These are phyloP conservation scores for Stagonosporopsis tanaceti DNA, from an alignment of 2,329 filamentous ascomycete species.

Conservation along the genomic window DNA sequence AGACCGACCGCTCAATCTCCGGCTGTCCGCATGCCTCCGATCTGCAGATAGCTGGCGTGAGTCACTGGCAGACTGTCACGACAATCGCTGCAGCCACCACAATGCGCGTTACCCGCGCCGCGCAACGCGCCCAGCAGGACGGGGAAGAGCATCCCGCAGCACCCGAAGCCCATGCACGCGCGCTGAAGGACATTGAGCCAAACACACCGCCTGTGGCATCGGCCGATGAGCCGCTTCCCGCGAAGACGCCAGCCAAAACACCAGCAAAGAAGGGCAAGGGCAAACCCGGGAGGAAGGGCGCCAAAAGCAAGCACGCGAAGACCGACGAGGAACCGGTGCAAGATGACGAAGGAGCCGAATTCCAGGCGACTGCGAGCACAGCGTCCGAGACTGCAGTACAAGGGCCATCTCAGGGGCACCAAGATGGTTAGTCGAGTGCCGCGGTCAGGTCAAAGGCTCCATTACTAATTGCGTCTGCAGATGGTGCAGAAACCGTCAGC, in stretches of 20 bases:
- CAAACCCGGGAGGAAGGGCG: conserved; percentile 42
- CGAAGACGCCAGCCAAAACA: conserved; percentile 36
- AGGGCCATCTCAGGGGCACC: conserved; percentile 22
- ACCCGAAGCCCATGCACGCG: conserved; percentile 38
- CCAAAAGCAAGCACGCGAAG: conserved; percentile 43
- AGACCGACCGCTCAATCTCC: conserved; percentile 18
- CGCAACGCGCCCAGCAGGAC: conserved; percentile 52
- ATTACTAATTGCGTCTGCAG: conserved; percentile 32
- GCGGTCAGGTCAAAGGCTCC: neutral
- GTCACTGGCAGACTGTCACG: neutral
- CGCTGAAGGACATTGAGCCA: conserved; percentile 52
- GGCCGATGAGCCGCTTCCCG: conserved; percentile 28
- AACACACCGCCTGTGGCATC: conserved; percentile 37
- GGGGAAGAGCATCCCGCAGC: conserved; percentile 48
- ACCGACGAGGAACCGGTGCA: conserved; percentile 31
- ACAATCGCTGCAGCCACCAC: conserved; percentile 13
- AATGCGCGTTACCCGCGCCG: conserved; percentile 56
- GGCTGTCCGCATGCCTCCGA: conserved; percentile 26
- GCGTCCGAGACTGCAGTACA: conserved; percentile 34
- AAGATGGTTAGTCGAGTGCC: conserved; percentile 29
- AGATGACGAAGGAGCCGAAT: conserved; percentile 31
- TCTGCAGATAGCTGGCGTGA: conserved; percentile 17
- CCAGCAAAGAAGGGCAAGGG: conserved; percentile 43
- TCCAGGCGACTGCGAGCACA: conserved; percentile 28
- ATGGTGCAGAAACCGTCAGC: conserved; percentile 28